These are phyloP conservation scores for Saururus chinensis DNA, from an alignment of 164 flowering plant genomes.

Conservation along the genomic window DNA sequence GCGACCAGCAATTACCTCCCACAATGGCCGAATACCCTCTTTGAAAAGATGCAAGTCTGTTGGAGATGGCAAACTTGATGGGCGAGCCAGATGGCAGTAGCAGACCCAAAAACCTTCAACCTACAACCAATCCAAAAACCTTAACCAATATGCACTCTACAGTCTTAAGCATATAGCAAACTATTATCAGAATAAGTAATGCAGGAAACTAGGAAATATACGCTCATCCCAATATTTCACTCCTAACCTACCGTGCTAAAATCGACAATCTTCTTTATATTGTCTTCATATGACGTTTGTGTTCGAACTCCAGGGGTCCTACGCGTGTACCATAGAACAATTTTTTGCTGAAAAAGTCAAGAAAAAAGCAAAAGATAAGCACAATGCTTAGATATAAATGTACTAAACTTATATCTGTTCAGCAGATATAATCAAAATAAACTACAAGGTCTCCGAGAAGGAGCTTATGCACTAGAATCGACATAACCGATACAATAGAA, in stretches of 20 bases:
- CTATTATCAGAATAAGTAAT: too few species aligned
- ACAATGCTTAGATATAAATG: too few species aligned
- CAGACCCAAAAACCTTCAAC: constrained; percentile 93
- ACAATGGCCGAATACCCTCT: constrained; percentile 92
- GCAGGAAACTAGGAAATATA: neutral
- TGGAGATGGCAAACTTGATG: constrained; percentile 79
- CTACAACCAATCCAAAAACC: constrained; percentile 21
- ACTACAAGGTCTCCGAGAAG: too few species aligned
- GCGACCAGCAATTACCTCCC: constrained; percentile 61
- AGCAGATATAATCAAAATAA: too few species aligned
- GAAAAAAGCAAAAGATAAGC: neutral
- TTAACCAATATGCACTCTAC: neutral
- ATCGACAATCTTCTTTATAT: constrained; percentile 87
- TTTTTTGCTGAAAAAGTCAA: constrained; percentile 51
- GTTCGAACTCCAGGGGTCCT: constrained; percentile 80
- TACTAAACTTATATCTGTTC: too few species aligned
- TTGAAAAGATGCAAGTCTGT: constrained; percentile 98
- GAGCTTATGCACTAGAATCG: too few species aligned
- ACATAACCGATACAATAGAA: too few species aligned
- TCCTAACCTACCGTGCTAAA: constrained; percentile 69
- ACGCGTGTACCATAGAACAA: constrained; percentile 94
- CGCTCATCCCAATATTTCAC: neutral
- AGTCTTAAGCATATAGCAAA: neutral
- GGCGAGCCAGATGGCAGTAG: constrained; percentile 92
- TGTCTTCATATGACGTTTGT: constrained; percentile 88